phyloP scores from a whole-genome alignment of 768 basidiomycete genomes.

The Hysterangium stoloniferum region DNA sequence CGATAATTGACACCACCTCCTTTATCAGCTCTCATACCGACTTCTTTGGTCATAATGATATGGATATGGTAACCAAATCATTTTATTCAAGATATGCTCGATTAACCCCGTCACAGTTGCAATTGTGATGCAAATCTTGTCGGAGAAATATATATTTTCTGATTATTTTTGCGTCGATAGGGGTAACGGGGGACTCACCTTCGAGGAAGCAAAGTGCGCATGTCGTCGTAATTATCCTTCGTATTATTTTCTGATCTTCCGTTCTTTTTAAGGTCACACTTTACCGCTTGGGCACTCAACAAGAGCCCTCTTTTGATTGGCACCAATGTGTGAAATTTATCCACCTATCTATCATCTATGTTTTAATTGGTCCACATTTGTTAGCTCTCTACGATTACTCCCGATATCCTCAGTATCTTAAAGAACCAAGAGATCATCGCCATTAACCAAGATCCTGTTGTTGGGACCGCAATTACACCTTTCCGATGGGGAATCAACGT shows the following conservation, averaged over 20 bases:
- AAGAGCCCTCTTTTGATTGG: conserved; percentile 62
- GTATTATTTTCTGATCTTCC: background rate
- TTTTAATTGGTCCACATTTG: background rate
- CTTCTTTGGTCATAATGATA: conserved; percentile 61
- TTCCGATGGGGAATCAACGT: conserved; percentile 67
- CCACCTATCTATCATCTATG: conserved; percentile 12
- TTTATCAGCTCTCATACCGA: conserved; percentile 55
- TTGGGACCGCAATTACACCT: conserved; percentile 54
- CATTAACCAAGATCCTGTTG: conserved; percentile 59
- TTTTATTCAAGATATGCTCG: too few species aligned
- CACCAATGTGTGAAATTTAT: conserved; percentile 38
- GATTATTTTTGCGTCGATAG: conserved; percentile 24
- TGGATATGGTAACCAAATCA: too few species aligned
- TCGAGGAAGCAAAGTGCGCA: conserved; percentile 46
- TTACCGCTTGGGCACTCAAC: conserved; percentile 67
- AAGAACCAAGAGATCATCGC: conserved; percentile 58
- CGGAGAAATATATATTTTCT: background rate
- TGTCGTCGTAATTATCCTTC: background rate
- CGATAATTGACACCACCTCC: conserved; percentile 53
- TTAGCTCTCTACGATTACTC: conserved; percentile 44
- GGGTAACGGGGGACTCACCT: conserved; percentile 54
- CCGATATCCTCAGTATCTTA: conserved; percentile 46
- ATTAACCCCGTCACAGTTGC: too few species aligned
- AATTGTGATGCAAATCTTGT: too few species aligned
- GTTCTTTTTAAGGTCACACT: conserved; percentile 35